Base-by-base conservation (phyloP, 2,329 filamentous ascomycete genomes). In the Pyrenochaeta sp. region DNA sequence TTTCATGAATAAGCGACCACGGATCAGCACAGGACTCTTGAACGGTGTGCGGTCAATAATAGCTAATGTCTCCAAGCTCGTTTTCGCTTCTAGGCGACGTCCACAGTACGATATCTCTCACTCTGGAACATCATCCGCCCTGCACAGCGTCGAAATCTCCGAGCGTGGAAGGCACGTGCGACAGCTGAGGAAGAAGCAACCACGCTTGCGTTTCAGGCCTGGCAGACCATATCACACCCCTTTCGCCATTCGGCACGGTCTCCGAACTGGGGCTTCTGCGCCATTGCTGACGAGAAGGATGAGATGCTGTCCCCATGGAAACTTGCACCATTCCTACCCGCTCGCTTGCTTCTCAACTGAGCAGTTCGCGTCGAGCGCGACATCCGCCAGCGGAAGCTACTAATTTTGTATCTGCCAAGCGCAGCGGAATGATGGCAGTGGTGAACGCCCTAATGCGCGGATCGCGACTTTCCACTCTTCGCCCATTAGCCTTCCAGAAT, bases 161-260 rank as follows among this genome's bases (percentile, higher is more conserved):
- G 58, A 51, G 27, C 54, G 35, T 45, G 47, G 36, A 49, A 54
- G 55, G 51, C 63, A 61, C 58, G 58, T 61, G 61, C 56, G 40
- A 47, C 30, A 51, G 20, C 44, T 36, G 39, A 30, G 35, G 23
- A 39, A 49, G 36, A 56, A 51, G 43, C 43, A 53, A 42, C 30
- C 51, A 59, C 53, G 41, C 49, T 52, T 55, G 43, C 33, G 60
- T 63, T 63, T 63, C 56, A 63, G 47, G 42, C 48, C 33, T 31
- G 37, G 54, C 45, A n/a, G n/a, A n/a, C n/a, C n/a, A 37, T 49
- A 45, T 40, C 47, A 45, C 42, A 45, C 48, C 29, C 35, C 35
- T 46, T 36, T 40, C 39, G 41, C 45, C 39, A 39, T 20, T 40
- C 36, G 54, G 40, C 23, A 41, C 41, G 21, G 45, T 37, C 49